Conservation (phyloP, 2,329 filamentous ascomycete genomes). For the Aspergillus clavatus region DNA sequence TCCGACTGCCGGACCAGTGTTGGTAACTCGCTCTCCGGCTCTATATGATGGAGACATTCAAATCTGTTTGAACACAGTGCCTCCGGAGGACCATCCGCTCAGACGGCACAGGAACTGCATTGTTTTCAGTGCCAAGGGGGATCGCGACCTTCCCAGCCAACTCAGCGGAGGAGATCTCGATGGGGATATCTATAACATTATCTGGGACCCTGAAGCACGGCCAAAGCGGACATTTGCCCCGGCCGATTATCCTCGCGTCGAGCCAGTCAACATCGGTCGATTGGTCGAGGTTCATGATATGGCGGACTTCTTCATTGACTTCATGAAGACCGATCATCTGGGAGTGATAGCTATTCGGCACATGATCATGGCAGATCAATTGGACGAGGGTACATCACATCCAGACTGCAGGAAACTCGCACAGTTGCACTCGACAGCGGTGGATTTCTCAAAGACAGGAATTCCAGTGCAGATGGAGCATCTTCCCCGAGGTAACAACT, state of each 20-base stretch:
- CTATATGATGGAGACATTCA: constrained; percentile 80
- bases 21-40: constrained; percentile 75
- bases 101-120: constrained; percentile 65
- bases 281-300: constrained; percentile 62
- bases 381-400: constrained; percentile 48
- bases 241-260: constrained; percentile 64
- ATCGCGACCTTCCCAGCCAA: constrained; percentile 70
- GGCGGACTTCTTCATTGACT: constrained; percentile 73
- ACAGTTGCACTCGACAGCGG: constrained; percentile 63
- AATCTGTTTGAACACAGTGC: constrained; percentile 53
- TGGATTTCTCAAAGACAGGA: constrained; percentile 74
- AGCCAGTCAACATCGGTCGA: constrained; percentile 56
- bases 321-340: constrained; percentile 64
- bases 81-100: constrained; percentile 59
- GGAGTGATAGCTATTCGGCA: constrained; percentile 63
- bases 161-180: constrained; percentile 79
- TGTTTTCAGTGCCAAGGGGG: constrained; percentile 67
- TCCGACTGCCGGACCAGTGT: constrained; percentile 33
- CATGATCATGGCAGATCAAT: constrained; percentile 59
- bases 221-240: constrained; percentile 50
- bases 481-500: constrained; percentile 39
- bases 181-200: constrained; percentile 75
- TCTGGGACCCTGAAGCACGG: constrained; percentile 56
- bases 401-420: constrained; percentile 53
- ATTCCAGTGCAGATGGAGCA: constrained; percentile 48